Evolutionary conservation across 768 basidiomycete genomes (phyloP), one percentile per base, ranked within the genome.

Genomic region (Rickenella mellea): DNA sequence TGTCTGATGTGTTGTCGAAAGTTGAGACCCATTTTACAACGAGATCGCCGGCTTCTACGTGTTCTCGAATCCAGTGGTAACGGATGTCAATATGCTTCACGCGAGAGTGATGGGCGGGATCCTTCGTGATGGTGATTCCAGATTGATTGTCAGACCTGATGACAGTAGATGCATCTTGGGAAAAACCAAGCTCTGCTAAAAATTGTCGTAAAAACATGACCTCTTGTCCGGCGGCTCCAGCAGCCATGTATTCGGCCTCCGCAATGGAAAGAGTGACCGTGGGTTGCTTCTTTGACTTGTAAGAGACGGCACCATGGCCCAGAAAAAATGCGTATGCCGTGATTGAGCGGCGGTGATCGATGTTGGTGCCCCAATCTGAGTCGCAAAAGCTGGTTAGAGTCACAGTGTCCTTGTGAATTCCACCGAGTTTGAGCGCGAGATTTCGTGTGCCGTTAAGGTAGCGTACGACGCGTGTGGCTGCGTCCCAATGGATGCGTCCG

Each of bases 211-310:
- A 49, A 63, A 60, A 66, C 8, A 55, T 27, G 2, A 61, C 52
- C 31, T 67, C 61, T 42, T 56, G 51, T 15, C 53, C 47, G 4
- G 64, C 59, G 30, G 55, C 45, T 1, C 51, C 50, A 2, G 59
- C 57, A 9, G 66, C 56, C 28, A 67, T 58, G 47, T 61, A 65
- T 42, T 70, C 63, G 21, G 65, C 62, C 48, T 70, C 67, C 1
- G 60, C 63, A 0, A 60, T 66, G 1, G 66, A 69, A 2, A 61
- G 48, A 0, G 67, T 55, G n/a, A 70, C 63, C 28, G 62, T 49
- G 1, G 52, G 10, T 52, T 74, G 73, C 17, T 60, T 52, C 29
- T 57, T 55, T 22, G 59, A 63, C 6, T 30, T 41, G 69, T 69
- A 73, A 17, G 45, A 52, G 14, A 73, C 52, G 1, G 61, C 55